Evolutionary conservation across 2,329 filamentous ascomycete species (phyloP).

Genomic region (Trichoderma arundinaceum): DNA sequence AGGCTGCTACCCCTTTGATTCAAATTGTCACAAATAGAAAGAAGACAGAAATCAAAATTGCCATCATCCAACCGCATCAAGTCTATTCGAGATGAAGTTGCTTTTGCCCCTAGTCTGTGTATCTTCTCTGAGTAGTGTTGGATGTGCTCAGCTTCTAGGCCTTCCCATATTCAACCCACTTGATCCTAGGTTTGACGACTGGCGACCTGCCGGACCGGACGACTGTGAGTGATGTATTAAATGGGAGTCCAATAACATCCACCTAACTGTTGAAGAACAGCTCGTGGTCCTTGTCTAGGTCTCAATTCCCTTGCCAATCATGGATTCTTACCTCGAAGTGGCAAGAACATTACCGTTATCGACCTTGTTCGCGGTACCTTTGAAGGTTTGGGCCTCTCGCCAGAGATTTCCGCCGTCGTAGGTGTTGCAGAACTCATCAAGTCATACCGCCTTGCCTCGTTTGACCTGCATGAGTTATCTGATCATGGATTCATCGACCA

Average conservation of each 20-base stretch:
- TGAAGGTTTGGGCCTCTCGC: not conserved
- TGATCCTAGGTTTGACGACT: slow-evolving; percentile 6
- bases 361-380: slow-evolving; percentile 3
- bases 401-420: not conserved
- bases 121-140: not conserved
- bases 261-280: not conserved
- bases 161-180: not conserved
- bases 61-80: too few relatives aligned
- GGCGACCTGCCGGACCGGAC: slow-evolving; percentile 2
- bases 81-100: not conserved
- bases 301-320: slow-evolving; percentile 28
- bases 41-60: too few relatives aligned
- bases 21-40: too few relatives aligned
- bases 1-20: too few relatives aligned
- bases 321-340: slow-evolving; percentile 24
- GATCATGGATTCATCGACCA: slow-evolving; percentile 23
- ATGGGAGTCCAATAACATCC: not conserved
- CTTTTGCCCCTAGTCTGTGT: not conserved
- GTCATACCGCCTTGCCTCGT: slow-evolving; percentile 5
- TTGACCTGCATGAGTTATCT: slow-evolving; percentile 14
- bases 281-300: slow-evolving; percentile 17
- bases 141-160: not conserved
- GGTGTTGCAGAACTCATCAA: slow-evolving; percentile 7
- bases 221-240: not conserved
- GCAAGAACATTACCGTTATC: slow-evolving; percentile 14